Evolutionary conservation across 1,284 basidiomycete genomes (phyloP), one percentile per base, ranked within the genome.

Genomic region (Malassezia furfur): DNA sequence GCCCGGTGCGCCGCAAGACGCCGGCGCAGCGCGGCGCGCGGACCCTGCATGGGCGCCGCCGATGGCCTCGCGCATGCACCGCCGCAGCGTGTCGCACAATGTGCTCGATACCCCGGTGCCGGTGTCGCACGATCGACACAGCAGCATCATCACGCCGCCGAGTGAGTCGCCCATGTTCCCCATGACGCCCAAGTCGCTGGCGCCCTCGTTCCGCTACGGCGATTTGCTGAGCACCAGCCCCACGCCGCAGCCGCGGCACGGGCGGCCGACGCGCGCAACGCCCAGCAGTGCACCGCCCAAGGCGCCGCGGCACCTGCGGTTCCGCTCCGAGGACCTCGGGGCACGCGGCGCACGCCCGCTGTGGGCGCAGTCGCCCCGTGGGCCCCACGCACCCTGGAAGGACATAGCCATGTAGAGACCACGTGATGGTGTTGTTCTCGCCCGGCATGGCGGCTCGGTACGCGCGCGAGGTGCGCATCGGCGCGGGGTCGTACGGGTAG

Each of bases 381-480:
- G 7, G 7, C 25, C 25, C 4, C 25, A 3, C 25, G 25, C 25
- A 7, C 25, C 25, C 7, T 28, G 25, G 25, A 28, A 28, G 25
- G 25, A 28, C 25, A 28, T 28, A 28, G 25, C 25, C 25, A 28
- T 28, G 25, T 28, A 28, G 25, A 32, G 41, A 22, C n/a, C 36
- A 38, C 48, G 48, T 49, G 34, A 49, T 36, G n/a, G 28, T 25
- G 6, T 14, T 44, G 28, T 47, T 47, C 39, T 44, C 34, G 5
- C n/a, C 11, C 28, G 32, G 38, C 32, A 45, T 45, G 43, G 28
- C 45, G 5, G 4, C 22, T 7, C 48, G 39, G 34, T 98, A 96
- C 76, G 90, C 94, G 64, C 88, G 86, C 75, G 91, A 96, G 79
- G 87, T 93, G 77, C 83, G 89, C 71, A 96, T 98, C 47, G 71